Conservation (phyloP, 352 stramenopile species). For the Globisporangium apiculatum region DNA sequence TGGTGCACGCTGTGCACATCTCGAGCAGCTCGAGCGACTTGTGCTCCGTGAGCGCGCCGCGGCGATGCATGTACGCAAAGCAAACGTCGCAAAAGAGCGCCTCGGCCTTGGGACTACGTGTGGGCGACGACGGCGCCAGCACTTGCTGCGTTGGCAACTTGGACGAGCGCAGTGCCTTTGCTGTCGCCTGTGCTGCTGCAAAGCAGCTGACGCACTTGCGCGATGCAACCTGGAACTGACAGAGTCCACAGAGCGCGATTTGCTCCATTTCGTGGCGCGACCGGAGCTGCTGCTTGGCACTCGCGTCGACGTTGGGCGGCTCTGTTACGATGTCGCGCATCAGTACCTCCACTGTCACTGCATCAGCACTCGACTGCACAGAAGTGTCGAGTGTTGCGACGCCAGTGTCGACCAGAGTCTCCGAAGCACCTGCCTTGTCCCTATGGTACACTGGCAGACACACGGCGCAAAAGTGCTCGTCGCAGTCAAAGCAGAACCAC, state of each 20-base stretch:
- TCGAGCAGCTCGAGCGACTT: constrained; percentile 33
- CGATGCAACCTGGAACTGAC: constrained; percentile 57
- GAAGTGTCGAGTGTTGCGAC: no score
- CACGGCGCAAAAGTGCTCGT: constrained; percentile 42
- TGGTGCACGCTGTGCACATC: constrained; percentile 29
- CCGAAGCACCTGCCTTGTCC: not conserved
- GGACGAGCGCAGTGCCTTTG: constrained; percentile 3
- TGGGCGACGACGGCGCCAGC: not conserved
- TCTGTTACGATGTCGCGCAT: no score
- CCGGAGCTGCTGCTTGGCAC: not conserved
- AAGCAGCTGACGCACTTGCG: constrained; percentile 35
- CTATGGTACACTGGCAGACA: constrained; percentile 42
- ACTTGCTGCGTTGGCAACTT: not conserved
- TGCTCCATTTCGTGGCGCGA: constrained; percentile 27
- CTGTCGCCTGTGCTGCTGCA: not conserved
- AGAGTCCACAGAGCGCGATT: constrained; percentile 44
- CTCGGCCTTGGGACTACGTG: constrained; percentile 10
- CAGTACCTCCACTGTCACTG: not conserved
- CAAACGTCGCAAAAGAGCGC: constrained; percentile 58
- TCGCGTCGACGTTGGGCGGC: not conserved
- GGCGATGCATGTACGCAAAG: constrained; percentile 47
- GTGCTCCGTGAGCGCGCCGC: constrained; percentile 36
- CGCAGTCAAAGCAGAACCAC: constrained; percentile 51
- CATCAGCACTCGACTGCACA: no score
- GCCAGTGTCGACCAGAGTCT: no score